Conservation (phyloP, 768 basidiomycete genomes). For the Podaxis rugospora region DNA sequence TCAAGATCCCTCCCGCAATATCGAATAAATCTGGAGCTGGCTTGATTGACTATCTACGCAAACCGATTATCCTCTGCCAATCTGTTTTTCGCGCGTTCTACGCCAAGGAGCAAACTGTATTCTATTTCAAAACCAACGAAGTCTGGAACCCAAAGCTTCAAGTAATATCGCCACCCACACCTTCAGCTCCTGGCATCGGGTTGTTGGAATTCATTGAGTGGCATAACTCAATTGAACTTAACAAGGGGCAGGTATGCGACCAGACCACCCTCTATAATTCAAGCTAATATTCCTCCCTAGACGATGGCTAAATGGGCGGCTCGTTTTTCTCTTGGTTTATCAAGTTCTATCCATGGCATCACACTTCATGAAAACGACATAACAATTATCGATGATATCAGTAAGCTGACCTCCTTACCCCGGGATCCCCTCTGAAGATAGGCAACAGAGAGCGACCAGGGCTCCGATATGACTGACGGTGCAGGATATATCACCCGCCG, state of each 20-base stretch:
- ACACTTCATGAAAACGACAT: conserved; percentile 34
- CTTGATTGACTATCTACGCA: conserved; percentile 38
- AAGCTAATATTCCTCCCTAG: conserved; percentile 25
- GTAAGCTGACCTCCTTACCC: conserved; percentile 27
- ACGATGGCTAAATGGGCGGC: conserved; percentile 61
- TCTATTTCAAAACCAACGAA: conserved; percentile 54
- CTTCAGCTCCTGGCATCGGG: conserved; percentile 23
- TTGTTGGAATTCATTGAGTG: conserved; percentile 47
- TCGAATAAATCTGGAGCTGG: conserved; percentile 23
- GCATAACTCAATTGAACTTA: conserved; percentile 48
- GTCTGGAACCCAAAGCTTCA: conserved; percentile 14
- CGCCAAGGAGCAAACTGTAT: conserved; percentile 54
- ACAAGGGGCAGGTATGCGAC: conserved; percentile 42
- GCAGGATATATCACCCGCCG: conserved; percentile 42
- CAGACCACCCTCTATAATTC: background rate
- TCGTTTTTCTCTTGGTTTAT: conserved; percentile 57
- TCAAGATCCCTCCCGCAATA: conserved; percentile 37
- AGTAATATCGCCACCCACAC: conserved; percentile 16
- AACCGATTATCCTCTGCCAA: conserved; percentile 50
- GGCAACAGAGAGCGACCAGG: conserved; percentile 22
- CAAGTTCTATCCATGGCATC: conserved; percentile 59
- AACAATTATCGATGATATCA: conserved; percentile 37
- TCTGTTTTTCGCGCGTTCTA: conserved; percentile 57
- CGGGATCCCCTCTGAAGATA: background rate
- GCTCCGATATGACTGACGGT: conserved; percentile 53